These are phyloP conservation scores for Nemania diffusa DNA, from an alignment of 2,329 filamentous ascomycete species.

Conservation along the genomic window DNA sequence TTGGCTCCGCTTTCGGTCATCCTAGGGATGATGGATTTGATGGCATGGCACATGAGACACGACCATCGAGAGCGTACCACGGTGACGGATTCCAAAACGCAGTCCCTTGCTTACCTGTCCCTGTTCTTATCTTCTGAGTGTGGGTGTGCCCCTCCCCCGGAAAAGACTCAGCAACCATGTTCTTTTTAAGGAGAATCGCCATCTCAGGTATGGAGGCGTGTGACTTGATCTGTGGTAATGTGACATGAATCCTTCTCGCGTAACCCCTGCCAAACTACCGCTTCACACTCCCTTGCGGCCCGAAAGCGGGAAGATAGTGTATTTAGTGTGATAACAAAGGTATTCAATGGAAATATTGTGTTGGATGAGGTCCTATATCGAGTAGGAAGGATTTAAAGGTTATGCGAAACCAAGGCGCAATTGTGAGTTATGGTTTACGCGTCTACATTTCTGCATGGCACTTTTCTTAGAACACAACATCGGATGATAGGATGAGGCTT, in stretches of 20 bases:
- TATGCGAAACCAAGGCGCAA: slow-evolving; percentile 2
- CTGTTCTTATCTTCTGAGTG: background rate
- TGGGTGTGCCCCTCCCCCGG: slow-evolving; percentile 2
- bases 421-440: slow-evolving; percentile 1
- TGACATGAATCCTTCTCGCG: slow-evolving; percentile 24
- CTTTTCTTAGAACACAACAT: slow-evolving; percentile 17
- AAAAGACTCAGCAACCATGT: slow-evolving; percentile 13
- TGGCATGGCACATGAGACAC: slow-evolving; percentile 28
- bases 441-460: slow-evolving; percentile 25
- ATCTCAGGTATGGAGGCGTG: slow-evolving; percentile 14
- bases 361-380: slow-evolving; percentile 4
- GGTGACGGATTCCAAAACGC: slow-evolving; percentile 14
- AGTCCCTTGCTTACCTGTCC: background rate
- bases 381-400: slow-evolving; percentile 3
- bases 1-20: slow-evolving; percentile 21
- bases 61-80: slow-evolving; percentile 14
- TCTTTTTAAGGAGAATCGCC: slow-evolving; percentile 5
- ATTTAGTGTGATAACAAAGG: background rate
- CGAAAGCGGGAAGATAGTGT: slow-evolving; percentile 12
- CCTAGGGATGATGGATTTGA: background rate
- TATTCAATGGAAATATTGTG: slow-evolving; percentile 8
- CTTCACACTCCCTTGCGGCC: slow-evolving; percentile 15
- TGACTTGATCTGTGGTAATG: slow-evolving; percentile 18
- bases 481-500: background rate
- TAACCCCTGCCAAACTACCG: slow-evolving; percentile 8